Base-by-base conservation (phyloP, 352 stramenopile genomes). In the Phytophthora quininea region DNA sequence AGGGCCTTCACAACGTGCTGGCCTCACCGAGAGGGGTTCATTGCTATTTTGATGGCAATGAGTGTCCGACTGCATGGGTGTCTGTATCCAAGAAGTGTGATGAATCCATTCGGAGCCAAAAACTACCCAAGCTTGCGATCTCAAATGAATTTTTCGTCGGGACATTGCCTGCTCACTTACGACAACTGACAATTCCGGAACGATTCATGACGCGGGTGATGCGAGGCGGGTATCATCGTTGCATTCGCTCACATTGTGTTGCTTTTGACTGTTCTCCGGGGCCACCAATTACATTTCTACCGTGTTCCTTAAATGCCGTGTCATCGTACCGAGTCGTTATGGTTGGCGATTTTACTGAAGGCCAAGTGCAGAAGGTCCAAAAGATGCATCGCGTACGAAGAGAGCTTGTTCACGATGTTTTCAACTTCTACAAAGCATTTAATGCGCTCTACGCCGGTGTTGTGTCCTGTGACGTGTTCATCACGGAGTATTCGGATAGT, bases 371-470 rank as follows among this genome's bases (percentile, higher is more conserved):
- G 12, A 48, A 47, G 29, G 52, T 50, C 14, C 33, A 48, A 27
- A 58, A 50, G 52, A 58, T 58, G 37, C 35, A 58, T 57, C 53
- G 29, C 15, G 31, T 51, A 43, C 40, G 30, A 19, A 38, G 51
- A 2, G 2, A 57, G 11, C 6, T 35, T 46, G 38, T 59, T 2
- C 7, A 42, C 5, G 40, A 14, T 19, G 40, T 59, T 10, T 51
- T 59, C 4, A 50, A 43, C 40, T 52, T 57, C 33, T 51, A 52
- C 40, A 51, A 51, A 9, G 4, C 9, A 37, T 59, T 42, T 42
- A 51, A 50, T 31, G 2, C n/a, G 7, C n/a, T 59, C 4, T 59
- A 59, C 24, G 29, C 49, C 2, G 29, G 19, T 32, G 50, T 47
- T 47, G 2, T 10, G 35, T 11, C 5, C 35, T 5, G 10, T 10